These are phyloP conservation scores for Kodamaea nitidulidarum DNA, from an alignment of 805 yeast genomes.

Conservation along the genomic window DNA sequence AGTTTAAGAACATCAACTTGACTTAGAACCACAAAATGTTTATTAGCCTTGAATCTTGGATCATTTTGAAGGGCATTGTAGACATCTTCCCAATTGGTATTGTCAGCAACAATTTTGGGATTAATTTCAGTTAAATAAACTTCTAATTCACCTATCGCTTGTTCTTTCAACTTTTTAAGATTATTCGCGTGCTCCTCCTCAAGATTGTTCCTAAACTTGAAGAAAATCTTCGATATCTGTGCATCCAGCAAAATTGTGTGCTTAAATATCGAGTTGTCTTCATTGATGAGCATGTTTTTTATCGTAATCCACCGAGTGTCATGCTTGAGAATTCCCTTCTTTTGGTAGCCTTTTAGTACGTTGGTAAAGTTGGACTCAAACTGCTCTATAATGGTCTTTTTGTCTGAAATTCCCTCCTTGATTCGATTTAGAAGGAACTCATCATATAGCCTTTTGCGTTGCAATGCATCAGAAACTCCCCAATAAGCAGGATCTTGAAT, in stretches of 20 bases:
- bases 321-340: slow-evolving; percentile 40
- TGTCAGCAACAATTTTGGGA: slow-evolving; percentile 22
- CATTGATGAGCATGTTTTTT: slow-evolving; percentile 43
- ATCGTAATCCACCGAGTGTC: slow-evolving; percentile 64
- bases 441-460: slow-evolving; percentile 61
- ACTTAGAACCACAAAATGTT: slow-evolving; percentile 48
- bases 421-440: slow-evolving; percentile 45
- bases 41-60: slow-evolving; percentile 54
- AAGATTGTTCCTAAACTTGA: slow-evolving; percentile 44
- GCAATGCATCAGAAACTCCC: slow-evolving; percentile 57
- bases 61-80: slow-evolving; percentile 38
- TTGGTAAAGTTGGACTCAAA: slow-evolving; percentile 52
- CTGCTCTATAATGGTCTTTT: slow-evolving; percentile 49
- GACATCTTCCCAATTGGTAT: slow-evolving; percentile 37
- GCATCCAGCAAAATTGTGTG: slow-evolving; percentile 57
- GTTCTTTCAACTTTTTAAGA: slow-evolving; percentile 29
- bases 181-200: slow-evolving; percentile 24
- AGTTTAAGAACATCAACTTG: slow-evolving; percentile 58
- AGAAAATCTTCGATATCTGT: slow-evolving; percentile 52
- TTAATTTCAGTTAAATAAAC: slow-evolving; percentile 44
- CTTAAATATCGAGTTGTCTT: slow-evolving; percentile 63
- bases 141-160: slow-evolving; percentile 51
- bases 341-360: slow-evolving; percentile 38
- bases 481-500: slow-evolving; percentile 63
- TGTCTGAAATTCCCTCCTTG: slow-evolving; percentile 50